These are phyloP conservation scores for Aureobasidium sp. DNA, from an alignment of 2,329 filamentous ascomycete species.

Conservation along the genomic window DNA sequence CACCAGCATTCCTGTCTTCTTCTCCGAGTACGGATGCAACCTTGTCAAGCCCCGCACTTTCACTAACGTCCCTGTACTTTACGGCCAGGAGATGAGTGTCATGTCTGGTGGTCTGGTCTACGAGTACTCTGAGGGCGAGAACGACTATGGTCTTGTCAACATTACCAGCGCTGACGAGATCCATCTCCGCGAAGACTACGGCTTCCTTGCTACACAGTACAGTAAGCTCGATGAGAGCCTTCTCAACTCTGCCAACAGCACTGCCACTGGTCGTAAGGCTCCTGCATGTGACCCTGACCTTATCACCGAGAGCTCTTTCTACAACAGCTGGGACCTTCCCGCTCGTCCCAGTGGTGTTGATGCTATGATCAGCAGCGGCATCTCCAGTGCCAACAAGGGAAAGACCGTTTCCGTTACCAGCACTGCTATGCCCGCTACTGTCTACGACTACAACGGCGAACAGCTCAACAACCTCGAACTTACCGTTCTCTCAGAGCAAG, in stretches of 20 bases:
- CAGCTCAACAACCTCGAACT: constrained; percentile 48
- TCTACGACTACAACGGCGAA: constrained; percentile 46
- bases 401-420: constrained; percentile 47
- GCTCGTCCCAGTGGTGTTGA: constrained; percentile 55
- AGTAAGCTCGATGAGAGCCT: constrained; percentile 58
- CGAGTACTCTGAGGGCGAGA: constrained; percentile 62
- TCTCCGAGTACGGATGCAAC: constrained; percentile 51
- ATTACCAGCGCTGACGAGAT: constrained; percentile 31
- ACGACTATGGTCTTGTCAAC: constrained; percentile 40
- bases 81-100: constrained; percentile 58
- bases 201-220: constrained; percentile 65
- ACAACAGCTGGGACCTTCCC: constrained; percentile 67
- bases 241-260: constrained; percentile 53
- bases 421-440: constrained; percentile 44
- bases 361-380: constrained; percentile 64
- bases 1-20: constrained; percentile 62
- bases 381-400: constrained; percentile 48
- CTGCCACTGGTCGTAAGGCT: constrained; percentile 42
- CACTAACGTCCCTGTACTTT: constrained; percentile 57
- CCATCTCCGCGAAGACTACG: constrained; percentile 34
- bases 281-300: constrained; percentile 56
- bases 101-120: constrained; percentile 70
- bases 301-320: constrained; percentile 59
- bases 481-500: not conserved
- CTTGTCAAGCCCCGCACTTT: constrained; percentile 9